Evolutionary conservation across 495 filamentous ascomycete genomes (phyloP).

Genomic region (Neurospora sp.): DNA sequence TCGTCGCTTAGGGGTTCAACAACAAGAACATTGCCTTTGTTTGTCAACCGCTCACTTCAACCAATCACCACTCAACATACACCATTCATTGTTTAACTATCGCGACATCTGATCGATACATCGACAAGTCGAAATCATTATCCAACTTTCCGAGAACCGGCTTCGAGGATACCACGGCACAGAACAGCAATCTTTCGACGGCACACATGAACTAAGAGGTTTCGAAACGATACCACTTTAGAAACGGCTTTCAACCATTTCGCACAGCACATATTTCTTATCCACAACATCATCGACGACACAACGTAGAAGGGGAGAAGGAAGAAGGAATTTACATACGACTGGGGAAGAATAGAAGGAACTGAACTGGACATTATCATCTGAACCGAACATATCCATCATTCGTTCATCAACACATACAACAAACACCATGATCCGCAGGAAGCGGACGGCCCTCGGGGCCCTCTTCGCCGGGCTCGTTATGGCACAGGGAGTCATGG

Average conservation of each 20-base stretch:
- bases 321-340: not conserved
- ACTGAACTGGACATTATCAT: not conserved
- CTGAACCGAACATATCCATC: not conserved
- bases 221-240: not conserved
- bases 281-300: not conserved
- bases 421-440: not conserved
- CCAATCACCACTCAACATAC: not conserved
- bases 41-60: not conserved
- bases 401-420: not conserved
- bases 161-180: not conserved
- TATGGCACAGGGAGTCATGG: constrained; percentile 33
- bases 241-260: not conserved
- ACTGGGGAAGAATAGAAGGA: not conserved
- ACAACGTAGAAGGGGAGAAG: not conserved
- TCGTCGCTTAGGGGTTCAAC: not conserved
- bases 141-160: not conserved
- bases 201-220: not conserved
- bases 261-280: not conserved
- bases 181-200: not conserved
- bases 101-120: not conserved
- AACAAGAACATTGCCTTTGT: constrained; percentile 6
- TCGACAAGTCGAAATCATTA: not conserved
- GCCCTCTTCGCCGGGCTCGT: constrained; percentile 27
- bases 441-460: constrained; percentile 7
- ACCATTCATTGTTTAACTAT: not conserved